These are phyloP conservation scores for Cucurbita ficifolia DNA, from an alignment of 306 rosid genomes.

Conservation along the genomic window DNA sequence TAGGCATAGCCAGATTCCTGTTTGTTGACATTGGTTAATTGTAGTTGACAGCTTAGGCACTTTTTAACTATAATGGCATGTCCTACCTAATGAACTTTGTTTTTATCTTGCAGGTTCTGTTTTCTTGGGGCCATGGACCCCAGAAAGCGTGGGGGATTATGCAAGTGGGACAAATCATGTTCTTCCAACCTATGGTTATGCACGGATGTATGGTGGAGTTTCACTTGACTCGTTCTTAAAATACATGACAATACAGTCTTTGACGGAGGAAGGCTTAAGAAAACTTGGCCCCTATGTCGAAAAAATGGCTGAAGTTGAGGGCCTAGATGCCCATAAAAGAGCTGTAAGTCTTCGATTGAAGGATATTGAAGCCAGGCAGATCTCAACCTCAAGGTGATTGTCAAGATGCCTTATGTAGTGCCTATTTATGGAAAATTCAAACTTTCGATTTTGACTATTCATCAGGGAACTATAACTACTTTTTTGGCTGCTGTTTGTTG, in stretches of 20 bases:
- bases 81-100: not conserved
- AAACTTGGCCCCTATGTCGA: constrained; percentile 80
- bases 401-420: not conserved
- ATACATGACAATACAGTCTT: constrained; percentile 90
- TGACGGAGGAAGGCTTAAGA: constrained; percentile 80
- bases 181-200: constrained; percentile 97
- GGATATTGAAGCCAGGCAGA: constrained; percentile 69
- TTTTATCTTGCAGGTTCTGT: constrained; percentile 55
- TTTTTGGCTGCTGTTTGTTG: not conserved
- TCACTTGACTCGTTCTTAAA: constrained; percentile 82
- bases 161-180: constrained; percentile 98
- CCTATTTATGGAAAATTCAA: not conserved
- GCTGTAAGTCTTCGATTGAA: constrained; percentile 85
- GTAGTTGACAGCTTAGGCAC: not conserved
- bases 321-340: constrained; percentile 85
- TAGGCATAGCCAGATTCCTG: not conserved
- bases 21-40: not conserved
- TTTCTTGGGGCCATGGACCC: constrained; percentile 90
- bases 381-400: constrained; percentile 31
- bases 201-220: constrained; percentile 94
- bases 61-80: not conserved
- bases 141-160: constrained; percentile 94
- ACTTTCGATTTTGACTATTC: not conserved
- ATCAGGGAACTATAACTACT: not conserved
- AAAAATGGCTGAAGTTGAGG: constrained; percentile 92